Conservation (phyloP, 805 yeast genomes). For the Teunomyces aglyptinius region DNA sequence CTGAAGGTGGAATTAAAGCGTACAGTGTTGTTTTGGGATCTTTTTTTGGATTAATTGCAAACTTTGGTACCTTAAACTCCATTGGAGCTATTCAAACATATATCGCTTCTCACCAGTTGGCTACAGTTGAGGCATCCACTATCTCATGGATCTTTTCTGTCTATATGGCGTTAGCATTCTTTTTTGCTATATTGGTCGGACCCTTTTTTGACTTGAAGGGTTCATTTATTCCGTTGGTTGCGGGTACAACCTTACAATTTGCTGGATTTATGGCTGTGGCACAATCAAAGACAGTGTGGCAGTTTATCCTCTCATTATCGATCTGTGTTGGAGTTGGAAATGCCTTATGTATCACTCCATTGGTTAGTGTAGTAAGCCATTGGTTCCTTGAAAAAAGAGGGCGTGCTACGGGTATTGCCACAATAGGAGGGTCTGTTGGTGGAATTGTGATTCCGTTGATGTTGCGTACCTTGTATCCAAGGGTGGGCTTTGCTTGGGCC, state of each 20-base stretch:
- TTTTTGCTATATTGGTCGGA: slow-evolving; percentile 21
- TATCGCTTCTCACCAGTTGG: slow-evolving; percentile 35
- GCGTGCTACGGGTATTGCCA: slow-evolving; percentile 19
- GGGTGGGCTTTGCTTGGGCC: slow-evolving; percentile 61
- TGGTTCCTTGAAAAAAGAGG: slow-evolving; percentile 23
- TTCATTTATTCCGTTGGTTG: slow-evolving; percentile 13
- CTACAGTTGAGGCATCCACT: slow-evolving; percentile 24
- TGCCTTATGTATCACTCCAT: slow-evolving; percentile 22
- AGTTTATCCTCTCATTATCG: slow-evolving; percentile 19
- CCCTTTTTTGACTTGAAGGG: slow-evolving; percentile 22
- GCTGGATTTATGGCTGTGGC: slow-evolving; percentile 21
- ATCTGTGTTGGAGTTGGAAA: slow-evolving; percentile 20
- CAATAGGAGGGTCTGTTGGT: slow-evolving; percentile 64
- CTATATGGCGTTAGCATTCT: slow-evolving; percentile 30
- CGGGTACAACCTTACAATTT: slow-evolving; percentile 14
- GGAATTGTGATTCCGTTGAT: slow-evolving; percentile 61
- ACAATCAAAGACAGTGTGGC: slow-evolving; percentile 15
- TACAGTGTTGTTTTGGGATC: slow-evolving; percentile 26
- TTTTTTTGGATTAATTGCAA: slow-evolving; percentile 45
- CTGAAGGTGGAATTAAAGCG: slow-evolving; percentile 25
- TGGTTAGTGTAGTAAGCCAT: slow-evolving; percentile 20
- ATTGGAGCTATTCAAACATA: slow-evolving; percentile 41
- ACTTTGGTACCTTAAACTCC: slow-evolving; percentile 32
- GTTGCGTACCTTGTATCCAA: slow-evolving; percentile 42
- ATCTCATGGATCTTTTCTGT: slow-evolving; percentile 43